Conservation (phyloP, 2,329 filamentous ascomycete genomes). For the Colletotrichum sp. region DNA sequence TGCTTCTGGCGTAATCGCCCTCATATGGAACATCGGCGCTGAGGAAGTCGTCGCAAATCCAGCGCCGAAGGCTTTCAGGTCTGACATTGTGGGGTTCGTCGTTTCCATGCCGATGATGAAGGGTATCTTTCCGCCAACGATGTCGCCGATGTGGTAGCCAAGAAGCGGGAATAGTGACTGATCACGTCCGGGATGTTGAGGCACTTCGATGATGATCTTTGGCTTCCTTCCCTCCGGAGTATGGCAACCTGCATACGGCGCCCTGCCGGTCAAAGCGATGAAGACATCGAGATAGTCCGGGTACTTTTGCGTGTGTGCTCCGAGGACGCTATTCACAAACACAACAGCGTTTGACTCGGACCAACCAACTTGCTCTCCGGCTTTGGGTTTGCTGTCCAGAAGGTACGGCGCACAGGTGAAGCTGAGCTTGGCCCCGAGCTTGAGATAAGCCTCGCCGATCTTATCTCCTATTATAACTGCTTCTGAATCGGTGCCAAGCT, state of each 20-base stretch:
- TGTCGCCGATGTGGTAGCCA: slow-evolving; percentile 39
- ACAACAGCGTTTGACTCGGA: slow-evolving; percentile 51
- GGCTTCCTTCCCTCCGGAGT: neutral
- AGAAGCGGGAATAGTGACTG: slow-evolving; percentile 42
- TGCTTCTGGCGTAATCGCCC: slow-evolving; percentile 42
- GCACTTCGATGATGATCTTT: slow-evolving; percentile 37
- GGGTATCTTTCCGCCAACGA: slow-evolving; percentile 35
- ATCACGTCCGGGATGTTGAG: slow-evolving; percentile 36
- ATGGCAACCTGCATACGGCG: slow-evolving; percentile 50
- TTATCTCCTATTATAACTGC: slow-evolving; percentile 34
- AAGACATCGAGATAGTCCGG: slow-evolving; percentile 48
- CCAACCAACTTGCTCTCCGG: slow-evolving; percentile 46
- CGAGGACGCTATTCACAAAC: slow-evolving; percentile 49
- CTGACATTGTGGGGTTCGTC: slow-evolving; percentile 25
- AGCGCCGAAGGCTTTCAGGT: slow-evolving; percentile 48
- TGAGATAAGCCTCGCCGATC: slow-evolving; percentile 39
- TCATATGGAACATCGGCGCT: slow-evolving; percentile 49
- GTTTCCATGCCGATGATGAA: slow-evolving; percentile 37
- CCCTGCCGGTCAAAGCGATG: slow-evolving; percentile 50
- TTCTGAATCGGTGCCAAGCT: slow-evolving; percentile 27
- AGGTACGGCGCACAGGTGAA: slow-evolving; percentile 51
- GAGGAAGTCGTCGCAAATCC: slow-evolving; percentile 46
- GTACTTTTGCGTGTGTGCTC: slow-evolving; percentile 48
- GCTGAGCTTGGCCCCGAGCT: slow-evolving; percentile 43
- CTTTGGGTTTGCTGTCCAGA: slow-evolving; percentile 30